Evolutionary conservation across 371 early-diverging fungal genomes (phyloP), one percentile per base, ranked within the genome.

Genomic region (Cokeromyces recurvatus): DNA sequence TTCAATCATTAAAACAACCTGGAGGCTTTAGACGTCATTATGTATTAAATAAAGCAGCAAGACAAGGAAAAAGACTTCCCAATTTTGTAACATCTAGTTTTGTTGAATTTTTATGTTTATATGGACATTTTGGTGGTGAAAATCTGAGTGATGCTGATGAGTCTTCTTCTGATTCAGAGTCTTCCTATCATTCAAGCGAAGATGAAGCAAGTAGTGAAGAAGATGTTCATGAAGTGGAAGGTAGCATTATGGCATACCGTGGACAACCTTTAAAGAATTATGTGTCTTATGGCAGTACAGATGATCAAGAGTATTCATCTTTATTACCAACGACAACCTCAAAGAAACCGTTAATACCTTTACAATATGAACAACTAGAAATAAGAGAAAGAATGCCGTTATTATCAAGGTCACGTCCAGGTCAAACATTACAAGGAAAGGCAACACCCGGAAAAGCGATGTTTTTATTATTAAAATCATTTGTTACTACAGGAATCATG

Each of bases 101-200:
- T 79, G 86, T 95, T 29, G 96, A 96, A 62, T 95, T 94, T 53
- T 74, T 97, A 47, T 90, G 86, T 31, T 71, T 97, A 45, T 95
- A 90, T 57, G 94, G 95, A 21, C 92, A 91, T 62, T 97, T 94
- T 75, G 97, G 93, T 4, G 97, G 96, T 25, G 95, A 92, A 57
- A 89, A 91, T 52, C 71, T 86, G 41, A 90, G 90, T 34, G 89
- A 88, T 34, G 89, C 83, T 31, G 88, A 89, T 34, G 84, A 80
- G 4, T 78, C 82, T 17, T 78, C 79, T 15, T 56, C 55, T 8
- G 46, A 50, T 12, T 48, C 56, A 19, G 48, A 46, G 53, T 66
- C 25, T 23, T 48, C 48, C 11, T 35, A 68, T 60, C 19, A 67
- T 58, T 9, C 60, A 14, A 25, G 52, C 40, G 16, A 20, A 10